Percentiles rank a stretch among this genome's conserved stretches.
Evolutionary conservation across 257 asterid species (phyloP).

Genomic region (Dorcoceras hygrometricum): DNA sequence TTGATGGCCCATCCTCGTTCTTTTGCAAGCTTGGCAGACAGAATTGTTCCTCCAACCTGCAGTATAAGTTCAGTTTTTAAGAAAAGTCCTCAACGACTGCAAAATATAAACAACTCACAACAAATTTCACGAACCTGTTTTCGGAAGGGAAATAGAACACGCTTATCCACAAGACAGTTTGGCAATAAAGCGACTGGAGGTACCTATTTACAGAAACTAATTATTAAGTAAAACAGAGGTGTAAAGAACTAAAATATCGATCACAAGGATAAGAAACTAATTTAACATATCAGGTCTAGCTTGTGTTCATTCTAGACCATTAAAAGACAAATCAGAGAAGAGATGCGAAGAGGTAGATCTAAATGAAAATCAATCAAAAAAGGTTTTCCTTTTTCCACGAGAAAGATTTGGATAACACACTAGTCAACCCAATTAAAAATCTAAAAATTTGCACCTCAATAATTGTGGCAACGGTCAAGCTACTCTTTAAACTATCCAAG

Average conservation of each 20-base stretch:
- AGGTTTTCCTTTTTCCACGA: neutral
- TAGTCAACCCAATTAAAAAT: neutral
- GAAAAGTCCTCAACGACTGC: slow-evolving; percentile 2
- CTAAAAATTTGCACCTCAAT: slow-evolving; percentile 57
- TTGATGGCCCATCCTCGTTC: slow-evolving; percentile 98
- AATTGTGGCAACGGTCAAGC: slow-evolving; percentile 64
- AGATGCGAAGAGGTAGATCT: neutral
- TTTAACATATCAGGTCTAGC: slow-evolving; percentile 3
- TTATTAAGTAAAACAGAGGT: slow-evolving; percentile 11
- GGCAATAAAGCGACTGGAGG: slow-evolving; percentile 85
- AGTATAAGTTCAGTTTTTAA: slow-evolving; percentile 16
- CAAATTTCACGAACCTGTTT: slow-evolving; percentile 56
- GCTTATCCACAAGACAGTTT: slow-evolving; percentile 70
- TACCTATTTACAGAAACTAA: slow-evolving; percentile 44
- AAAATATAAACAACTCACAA: slow-evolving; percentile 1
- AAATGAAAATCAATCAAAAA: neutral
- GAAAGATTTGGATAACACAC: slow-evolving; percentile 4
- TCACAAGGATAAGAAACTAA: slow-evolving; percentile 2
- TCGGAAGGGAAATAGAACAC: slow-evolving; percentile 80
- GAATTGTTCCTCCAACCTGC: slow-evolving; percentile 92
- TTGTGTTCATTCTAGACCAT: neutral
- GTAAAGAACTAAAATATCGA: neutral
- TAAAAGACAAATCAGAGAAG: slow-evolving; percentile 9
- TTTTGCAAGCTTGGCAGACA: slow-evolving; percentile 94
- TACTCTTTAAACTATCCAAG: slow-evolving; percentile 70